Evolutionary conservation across 306 rosid genomes (phyloP), one percentile per base, ranked within the genome.

Genomic region (Lathyrus tuberosus): DNA sequence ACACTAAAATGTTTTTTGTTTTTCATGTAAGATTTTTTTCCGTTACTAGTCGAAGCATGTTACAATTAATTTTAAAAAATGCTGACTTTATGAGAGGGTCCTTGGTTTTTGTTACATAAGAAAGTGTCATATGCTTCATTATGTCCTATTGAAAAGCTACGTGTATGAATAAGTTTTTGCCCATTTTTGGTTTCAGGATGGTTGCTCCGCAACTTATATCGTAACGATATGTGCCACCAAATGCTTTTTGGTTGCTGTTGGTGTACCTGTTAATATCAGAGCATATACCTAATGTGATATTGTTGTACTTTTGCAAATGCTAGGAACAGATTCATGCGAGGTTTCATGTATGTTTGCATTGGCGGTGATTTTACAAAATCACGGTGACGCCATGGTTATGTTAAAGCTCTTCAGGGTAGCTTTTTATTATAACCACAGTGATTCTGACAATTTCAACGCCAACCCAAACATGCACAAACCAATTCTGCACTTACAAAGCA

Each of bases 161-260:
- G 2, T 33, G 42, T 65, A 44, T 66, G 4, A 60, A 12, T 35
- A 12, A 10, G n/a, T n/a, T 59, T 52, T 28, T 28, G 58, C 16
- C 5, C 65, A 0, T 69, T 40, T 62, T 57, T 60, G 48, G 30
- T 49, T 26, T 60, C 65, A n/a, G 5, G 57, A 42, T 17, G 63
- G 56, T 59, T 54, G 13, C 24, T 26, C 10, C 13, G 8, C 17
- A 15, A 66, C 61, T 18, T 54, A 56, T 44, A 26, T 28, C 22
- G 38, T 37, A 42, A 42, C 65, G 10, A 30, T 8, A 13, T 74
- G 58, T 30, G 15, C 30, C 10, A 12, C 22, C 33, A 20, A 33
- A 74, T 46, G 13, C 62, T 5, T 43, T 75, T n/a, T 65, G 30
- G 37, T 49, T 47, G 69, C 33, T 15, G 35, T 56, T 67, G 41